phyloP scores from a whole-genome alignment of 75 land plant species.

The Larix kaempferi region DNA sequence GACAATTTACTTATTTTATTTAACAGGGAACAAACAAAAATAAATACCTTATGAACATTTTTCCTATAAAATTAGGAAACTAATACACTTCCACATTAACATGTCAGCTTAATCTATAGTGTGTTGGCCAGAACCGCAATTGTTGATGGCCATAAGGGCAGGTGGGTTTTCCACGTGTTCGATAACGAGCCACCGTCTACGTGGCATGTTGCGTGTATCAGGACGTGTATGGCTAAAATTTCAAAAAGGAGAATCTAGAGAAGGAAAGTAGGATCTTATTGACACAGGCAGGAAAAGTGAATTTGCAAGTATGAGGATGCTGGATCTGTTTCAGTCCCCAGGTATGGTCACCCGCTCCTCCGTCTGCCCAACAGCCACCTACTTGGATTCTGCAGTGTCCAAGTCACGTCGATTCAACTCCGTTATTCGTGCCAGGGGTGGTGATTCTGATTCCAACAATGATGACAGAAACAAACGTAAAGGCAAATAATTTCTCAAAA shows the following conservation, averaged over 20 bases:
- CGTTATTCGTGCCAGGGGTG: not conserved
- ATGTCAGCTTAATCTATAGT: not conserved
- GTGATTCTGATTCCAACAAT: conserved; percentile 1
- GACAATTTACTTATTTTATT: no score
- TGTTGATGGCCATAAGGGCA: not conserved
- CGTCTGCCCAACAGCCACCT: not conserved
- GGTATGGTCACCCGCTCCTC: not conserved
- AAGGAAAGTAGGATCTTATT: not conserved
- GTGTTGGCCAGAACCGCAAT: not conserved
- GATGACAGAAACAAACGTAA: not conserved
- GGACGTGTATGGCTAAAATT: not conserved
- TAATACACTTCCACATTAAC: no score
- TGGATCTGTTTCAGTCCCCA: not conserved
- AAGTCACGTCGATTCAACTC: not conserved
- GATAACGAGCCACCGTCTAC: not conserved
- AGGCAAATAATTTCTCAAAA: not conserved
- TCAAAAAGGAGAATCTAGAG: not conserved
- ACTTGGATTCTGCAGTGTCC: not conserved
- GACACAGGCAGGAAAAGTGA: not conserved
- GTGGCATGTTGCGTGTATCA: not conserved
- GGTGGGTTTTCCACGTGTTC: not conserved
- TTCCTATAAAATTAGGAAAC: no score
- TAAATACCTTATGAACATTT: no score
- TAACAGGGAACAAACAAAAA: no score
- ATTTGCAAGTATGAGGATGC: no score